Percentiles rank a stretch among this genome's conserved stretches.
Evolutionary conservation across 192 early-diverging fungal genomes (phyloP).

Genomic region (Coemansia umbellata): DNA sequence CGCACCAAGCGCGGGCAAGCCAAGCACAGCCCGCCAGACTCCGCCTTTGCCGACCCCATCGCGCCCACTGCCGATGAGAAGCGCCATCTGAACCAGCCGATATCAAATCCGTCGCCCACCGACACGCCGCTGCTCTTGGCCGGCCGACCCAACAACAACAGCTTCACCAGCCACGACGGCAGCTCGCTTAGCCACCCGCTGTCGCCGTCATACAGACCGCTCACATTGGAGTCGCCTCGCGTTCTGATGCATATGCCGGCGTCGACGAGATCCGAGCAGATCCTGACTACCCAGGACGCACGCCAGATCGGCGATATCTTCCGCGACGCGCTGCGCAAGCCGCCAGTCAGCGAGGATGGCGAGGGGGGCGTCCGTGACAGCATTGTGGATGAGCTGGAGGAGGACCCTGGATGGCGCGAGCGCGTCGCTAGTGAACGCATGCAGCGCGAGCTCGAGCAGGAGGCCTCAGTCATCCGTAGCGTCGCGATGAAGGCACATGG

Average conservation of each 20-base stretch:
- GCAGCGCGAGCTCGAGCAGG: conserved; percentile 47
- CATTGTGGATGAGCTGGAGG: conserved; percentile 24
- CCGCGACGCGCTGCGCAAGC: conserved; percentile 49
- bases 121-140: conserved; percentile 40
- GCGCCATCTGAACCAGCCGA: conserved; percentile 5
- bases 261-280: conserved; percentile 24
- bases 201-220: conserved; percentile 28
- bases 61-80: conserved; percentile 10
- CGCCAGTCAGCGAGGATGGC: conserved; percentile 37
- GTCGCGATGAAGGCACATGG: conserved; percentile 45
- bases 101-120: conserved; percentile 21
- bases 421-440: conserved; percentile 49
- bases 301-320: conserved; percentile 48
- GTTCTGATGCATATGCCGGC: conserved; percentile 39
- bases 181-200: conserved; percentile 14
- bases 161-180: conserved; percentile 37
- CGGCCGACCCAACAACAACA: conserved; percentile 35
- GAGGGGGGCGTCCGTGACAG: conserved; percentile 13
- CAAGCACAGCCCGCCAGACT: conserved; percentile 3
- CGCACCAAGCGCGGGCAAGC: conserved; percentile 25
- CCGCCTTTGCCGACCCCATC: background rate
- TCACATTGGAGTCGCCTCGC: conserved; percentile 40
- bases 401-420: conserved; percentile 46
- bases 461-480: conserved; percentile 37
- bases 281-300: conserved; percentile 28